Base-by-base conservation (phyloP, 2,329 filamentous ascomycete species). In the Beauveria rudraprayagi region DNA sequence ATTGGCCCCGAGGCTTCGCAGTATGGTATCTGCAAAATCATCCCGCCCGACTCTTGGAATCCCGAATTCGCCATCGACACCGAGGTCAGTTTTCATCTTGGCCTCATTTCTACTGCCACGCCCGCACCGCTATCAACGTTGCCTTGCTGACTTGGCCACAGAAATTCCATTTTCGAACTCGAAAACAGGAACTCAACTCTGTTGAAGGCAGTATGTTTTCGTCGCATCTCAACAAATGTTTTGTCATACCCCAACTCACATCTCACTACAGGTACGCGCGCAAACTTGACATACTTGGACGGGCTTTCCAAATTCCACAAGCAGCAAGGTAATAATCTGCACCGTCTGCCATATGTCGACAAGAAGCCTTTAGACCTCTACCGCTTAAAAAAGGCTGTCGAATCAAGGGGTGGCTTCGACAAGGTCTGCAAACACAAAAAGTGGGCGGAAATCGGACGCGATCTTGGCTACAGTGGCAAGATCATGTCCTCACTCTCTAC, bases 401-500 rank as follows among this genome's bases (percentile, higher is more conserved):
- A 97, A 71, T 88, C 91, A 34, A 86, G 94, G 64, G 94, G 94
- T 52, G 94, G 94, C 3, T 99, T 99, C 68, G 92, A 97, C 60
- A 90, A 90, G 70, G 94, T 99, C 50, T 99, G 94, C 81, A 97
- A 96, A 75, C 83, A 88, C 61, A 99, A 99, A 77, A 97, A 97
- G 77, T 99, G 94, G 94, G 94, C 94, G 17, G 94, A 99, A 74
- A 97, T 99, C 67, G 94, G 94, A 40, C 87, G 94, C 69, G 94
- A 97, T 72, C 78, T 99, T 53, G 94, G 94, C 60, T 99, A 99
- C 75, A 97, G 93, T 71, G 94, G 94, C 71, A 99, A 99, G 78
- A 99, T 99, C 65, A 99, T 99, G 94, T 97, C 93, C 2, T 97
- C 94, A 9, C 78, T 99, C 52, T 99, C 94, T 6, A 99, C 94